phyloP scores from a whole-genome alignment of 1,284 basidiomycete genomes.

The Polyporus tsugae region DNA sequence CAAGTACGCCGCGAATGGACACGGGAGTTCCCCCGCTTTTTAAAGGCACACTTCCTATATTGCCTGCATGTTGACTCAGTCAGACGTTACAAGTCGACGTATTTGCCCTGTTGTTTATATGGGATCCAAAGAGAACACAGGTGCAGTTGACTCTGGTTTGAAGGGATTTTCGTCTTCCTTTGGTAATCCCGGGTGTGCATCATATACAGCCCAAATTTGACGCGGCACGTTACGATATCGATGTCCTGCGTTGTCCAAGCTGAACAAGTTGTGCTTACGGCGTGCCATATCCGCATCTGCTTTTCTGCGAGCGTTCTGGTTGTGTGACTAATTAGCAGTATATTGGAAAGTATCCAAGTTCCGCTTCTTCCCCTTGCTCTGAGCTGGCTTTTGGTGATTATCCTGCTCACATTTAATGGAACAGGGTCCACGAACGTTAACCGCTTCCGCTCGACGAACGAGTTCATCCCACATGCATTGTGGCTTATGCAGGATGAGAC shows the following conservation, averaged over 20 bases:
- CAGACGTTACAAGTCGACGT: not conserved
- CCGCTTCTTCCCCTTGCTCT: too few species aligned
- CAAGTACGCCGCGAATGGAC: not conserved
- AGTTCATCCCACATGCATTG: slow-evolving; percentile 82
- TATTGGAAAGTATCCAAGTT: too few species aligned
- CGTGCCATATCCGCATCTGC: not conserved
- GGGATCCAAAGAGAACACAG: not conserved
- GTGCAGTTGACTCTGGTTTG: not conserved
- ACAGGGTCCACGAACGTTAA: slow-evolving; percentile 53
- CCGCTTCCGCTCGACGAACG: slow-evolving; percentile 79
- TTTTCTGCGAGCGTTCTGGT: not conserved
- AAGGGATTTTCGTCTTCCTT: not conserved
- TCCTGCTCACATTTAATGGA: not conserved
- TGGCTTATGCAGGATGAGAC: slow-evolving; percentile 74
- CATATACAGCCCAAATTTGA: not conserved
- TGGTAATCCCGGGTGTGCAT: not conserved
- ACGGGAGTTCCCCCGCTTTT: too few species aligned
- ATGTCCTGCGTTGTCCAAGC: not conserved
- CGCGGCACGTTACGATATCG: not conserved
- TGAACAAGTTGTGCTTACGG: not conserved
- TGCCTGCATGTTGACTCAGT: not conserved
- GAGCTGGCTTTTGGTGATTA: not conserved
- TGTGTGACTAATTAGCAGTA: too few species aligned
- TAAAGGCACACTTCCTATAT: too few species aligned
- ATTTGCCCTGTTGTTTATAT: not conserved